Evolutionary conservation across 139 green algal genomes (phyloP).

Genomic region (Axilococcus clingmanii): DNA sequence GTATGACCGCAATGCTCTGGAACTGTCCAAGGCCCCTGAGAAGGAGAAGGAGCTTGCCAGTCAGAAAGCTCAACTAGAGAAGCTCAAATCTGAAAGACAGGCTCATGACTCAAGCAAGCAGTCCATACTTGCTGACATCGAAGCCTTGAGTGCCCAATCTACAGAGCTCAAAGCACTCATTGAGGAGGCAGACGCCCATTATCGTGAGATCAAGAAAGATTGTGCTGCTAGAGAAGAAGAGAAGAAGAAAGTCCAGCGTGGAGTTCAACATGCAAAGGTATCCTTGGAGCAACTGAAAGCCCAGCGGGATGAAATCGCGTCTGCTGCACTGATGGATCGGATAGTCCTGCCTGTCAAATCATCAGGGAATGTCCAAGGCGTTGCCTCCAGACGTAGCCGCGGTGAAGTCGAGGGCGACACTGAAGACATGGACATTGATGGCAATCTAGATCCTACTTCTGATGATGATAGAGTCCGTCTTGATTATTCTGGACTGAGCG

Average conservation of each 20-base stretch:
- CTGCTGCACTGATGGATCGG: constrained; percentile 35
- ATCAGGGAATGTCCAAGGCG: neutral
- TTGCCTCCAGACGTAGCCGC: constrained; percentile 1
- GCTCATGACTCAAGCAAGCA: neutral
- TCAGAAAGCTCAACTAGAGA: constrained; percentile 6
- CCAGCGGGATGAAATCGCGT: constrained; percentile 18
- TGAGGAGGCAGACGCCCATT: constrained; percentile 5
- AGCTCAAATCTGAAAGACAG: constrained; percentile 13
- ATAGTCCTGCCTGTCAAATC: constrained; percentile 3
- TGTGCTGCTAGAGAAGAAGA: constrained; percentile 7
- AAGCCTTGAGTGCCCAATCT: constrained; percentile 1
- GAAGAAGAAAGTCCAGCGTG: constrained; percentile 25
- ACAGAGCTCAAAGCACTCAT: constrained; percentile 20
- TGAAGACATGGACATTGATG: constrained; percentile 21
- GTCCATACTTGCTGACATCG: constrained; percentile 14
- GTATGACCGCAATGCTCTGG: constrained; percentile 49
- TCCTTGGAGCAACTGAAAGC: constrained; percentile 25
- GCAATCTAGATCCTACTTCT: constrained; percentile 1
- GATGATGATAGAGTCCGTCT: constrained; percentile 17
- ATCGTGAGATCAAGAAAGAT: constrained; percentile 18
- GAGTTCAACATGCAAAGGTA: constrained; percentile 1
- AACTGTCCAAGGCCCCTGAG: neutral
- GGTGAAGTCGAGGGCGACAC: constrained; percentile 2
- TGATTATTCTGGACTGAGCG: constrained; percentile 19
- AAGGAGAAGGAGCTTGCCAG: constrained; percentile 17